Conservation (phyloP, 768 basidiomycete species). For the Russula abietina region DNA sequence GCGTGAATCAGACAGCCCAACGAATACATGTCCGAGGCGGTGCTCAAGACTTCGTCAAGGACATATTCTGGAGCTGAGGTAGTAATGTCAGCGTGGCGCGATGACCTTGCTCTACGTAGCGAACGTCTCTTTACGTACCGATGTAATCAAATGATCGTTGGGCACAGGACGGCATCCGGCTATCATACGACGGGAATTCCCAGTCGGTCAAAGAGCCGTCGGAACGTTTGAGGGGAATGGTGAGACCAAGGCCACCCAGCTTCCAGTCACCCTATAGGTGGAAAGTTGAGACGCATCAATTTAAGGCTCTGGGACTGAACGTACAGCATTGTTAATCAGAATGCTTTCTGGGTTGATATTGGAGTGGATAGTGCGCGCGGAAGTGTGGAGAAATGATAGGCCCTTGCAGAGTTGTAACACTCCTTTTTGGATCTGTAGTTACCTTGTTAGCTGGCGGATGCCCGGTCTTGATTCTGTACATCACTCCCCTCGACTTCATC, state of each 20-base stretch:
- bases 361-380: conserved; percentile 86
- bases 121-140: conserved; percentile 43
- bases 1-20: conserved; percentile 89
- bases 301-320: conserved; percentile 28
- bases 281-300: conserved; percentile 11
- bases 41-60: conserved; percentile 78
- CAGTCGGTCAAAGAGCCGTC: conserved; percentile 75
- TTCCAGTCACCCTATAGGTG: conserved; percentile 90
- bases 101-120: not conserved
- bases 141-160: conserved; percentile 95
- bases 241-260: conserved; percentile 82
- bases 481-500: conserved; percentile 87
- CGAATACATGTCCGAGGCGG: conserved; percentile 89
- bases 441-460: conserved; percentile 18
- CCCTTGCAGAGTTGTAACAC: conserved; percentile 90
- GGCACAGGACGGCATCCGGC: conserved; percentile 67
- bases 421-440: conserved; percentile 84
- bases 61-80: conserved; percentile 88
- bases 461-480: not conserved
- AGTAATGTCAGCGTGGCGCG: not conserved
- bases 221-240: conserved; percentile 63
- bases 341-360: conserved; percentile 85
- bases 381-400: conserved; percentile 83
- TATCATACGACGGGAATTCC: conserved; percentile 88
- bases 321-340: conserved; percentile 81